Conservation (phyloP, 257 asterid species). For the Jasminum sambac region DNA sequence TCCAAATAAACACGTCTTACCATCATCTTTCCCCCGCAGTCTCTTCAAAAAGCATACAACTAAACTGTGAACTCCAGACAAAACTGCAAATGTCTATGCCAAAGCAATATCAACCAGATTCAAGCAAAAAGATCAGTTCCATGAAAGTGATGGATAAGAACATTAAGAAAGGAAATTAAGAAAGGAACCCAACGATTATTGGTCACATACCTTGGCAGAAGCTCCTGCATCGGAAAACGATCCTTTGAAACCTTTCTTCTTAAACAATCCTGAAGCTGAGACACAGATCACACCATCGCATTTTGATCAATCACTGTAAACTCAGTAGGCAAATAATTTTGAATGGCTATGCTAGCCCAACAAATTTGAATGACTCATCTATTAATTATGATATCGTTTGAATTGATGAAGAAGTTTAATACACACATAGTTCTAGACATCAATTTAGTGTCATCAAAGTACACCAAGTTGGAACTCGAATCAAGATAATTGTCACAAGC, state of each 20-base stretch:
- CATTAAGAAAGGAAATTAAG: no score
- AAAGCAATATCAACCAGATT: conserved; percentile 6
- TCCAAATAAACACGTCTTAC: conserved; percentile 36
- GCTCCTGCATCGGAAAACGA: conserved; percentile 77
- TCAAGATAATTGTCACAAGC: background rate
- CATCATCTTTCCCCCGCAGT: conserved; percentile 88
- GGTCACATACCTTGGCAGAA: conserved; percentile 70
- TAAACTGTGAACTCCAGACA: conserved; percentile 87
- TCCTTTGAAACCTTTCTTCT: conserved; percentile 76
- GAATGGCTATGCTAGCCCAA: background rate
- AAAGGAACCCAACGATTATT: background rate
- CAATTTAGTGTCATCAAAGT: background rate
- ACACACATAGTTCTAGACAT: background rate
- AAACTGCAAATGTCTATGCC: conserved; percentile 70
- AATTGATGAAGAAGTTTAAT: background rate
- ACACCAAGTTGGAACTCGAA: background rate
- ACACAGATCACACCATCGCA: background rate
- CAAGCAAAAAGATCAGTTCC: background rate
- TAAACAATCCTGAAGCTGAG: conserved; percentile 70
- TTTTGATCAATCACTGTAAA: background rate
- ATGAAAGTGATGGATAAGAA: background rate
- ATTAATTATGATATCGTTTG: background rate
- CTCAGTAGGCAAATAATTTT: background rate
- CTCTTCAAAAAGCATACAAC: conserved; percentile 84
- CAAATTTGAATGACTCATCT: background rate